Conservation (phyloP, 495 filamentous ascomycete species). For the Letharia columbiana region DNA sequence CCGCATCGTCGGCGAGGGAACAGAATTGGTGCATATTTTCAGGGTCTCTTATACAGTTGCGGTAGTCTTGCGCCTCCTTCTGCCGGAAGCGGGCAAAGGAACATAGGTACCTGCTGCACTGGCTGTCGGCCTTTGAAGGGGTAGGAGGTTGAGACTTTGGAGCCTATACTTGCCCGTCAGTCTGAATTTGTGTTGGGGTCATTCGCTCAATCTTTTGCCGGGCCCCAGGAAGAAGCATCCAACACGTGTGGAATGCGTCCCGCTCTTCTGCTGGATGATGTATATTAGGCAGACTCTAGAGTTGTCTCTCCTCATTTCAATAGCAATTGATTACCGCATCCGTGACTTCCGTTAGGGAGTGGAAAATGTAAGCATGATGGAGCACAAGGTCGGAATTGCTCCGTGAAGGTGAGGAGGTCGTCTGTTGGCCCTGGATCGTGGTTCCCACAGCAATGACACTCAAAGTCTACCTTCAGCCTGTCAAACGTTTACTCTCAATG, state of each 20-base stretch:
- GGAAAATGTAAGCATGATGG: no score
- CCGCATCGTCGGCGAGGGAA: neutral
- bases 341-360: no score
- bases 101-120: neutral
- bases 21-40: neutral
- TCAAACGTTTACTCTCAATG: neutral
- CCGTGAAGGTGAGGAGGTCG: no score
- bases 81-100: neutral
- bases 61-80: neutral
- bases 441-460: neutral
- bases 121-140: neutral
- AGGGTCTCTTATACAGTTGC: neutral
- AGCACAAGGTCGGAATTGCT: no score
- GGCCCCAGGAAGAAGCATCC: neutral
- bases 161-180: neutral
- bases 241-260: neutral
- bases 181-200: no score
- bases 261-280: neutral
- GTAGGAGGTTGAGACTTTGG: neutral
- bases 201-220: neutral
- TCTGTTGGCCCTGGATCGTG: neutral
- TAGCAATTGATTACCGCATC: no score
- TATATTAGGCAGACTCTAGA: neutral
- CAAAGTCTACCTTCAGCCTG: neutral
- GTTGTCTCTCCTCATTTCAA: neutral